These are phyloP conservation scores for Chloranthus sessilifolius DNA, from an alignment of 164 flowering plant species.

Conservation along the genomic window DNA sequence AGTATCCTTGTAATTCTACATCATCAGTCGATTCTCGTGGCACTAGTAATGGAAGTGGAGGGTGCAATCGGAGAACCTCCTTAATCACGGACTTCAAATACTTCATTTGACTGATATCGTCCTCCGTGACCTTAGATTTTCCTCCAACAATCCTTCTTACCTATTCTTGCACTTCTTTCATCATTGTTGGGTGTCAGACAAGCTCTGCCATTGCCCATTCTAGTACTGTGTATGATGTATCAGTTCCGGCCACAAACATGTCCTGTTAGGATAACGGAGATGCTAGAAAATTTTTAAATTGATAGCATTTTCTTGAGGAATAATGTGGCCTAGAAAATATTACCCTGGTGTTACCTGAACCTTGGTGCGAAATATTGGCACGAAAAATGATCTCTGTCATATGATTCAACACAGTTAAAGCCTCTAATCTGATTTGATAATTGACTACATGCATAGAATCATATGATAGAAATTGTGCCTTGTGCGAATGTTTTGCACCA, in stretches of 20 bases:
- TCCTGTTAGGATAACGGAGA: conserved; percentile 21
- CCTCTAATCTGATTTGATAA: no score
- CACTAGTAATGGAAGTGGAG: conserved; percentile 7
- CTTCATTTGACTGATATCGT: conserved; percentile 15
- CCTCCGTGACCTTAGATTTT: conserved; percentile 19
- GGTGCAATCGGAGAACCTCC: conserved; percentile 10
- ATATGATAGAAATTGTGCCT: no score
- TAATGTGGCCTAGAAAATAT: no score
- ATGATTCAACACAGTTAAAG: no score
- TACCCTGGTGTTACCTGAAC: no score
- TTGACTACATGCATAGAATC: no score
- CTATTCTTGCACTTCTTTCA: conserved; percentile 27
- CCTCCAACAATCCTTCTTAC: conserved; percentile 8
- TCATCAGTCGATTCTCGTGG: conserved; percentile 2
- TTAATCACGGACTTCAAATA: conserved; percentile 30
- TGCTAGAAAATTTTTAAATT: no score
- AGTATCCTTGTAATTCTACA: conserved; percentile 4
- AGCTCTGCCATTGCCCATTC: conserved; percentile 42
- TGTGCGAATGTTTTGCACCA: no score
- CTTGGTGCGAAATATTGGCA: no score
- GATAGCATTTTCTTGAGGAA: no score
- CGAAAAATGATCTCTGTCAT: no score
- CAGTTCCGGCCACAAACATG: conserved; percentile 33
- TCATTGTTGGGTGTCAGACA: conserved; percentile 20
- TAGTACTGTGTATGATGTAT: conserved; percentile 19